These are phyloP conservation scores for Myxozyma neotropica DNA, from an alignment of 805 yeast species.

Conservation along the genomic window DNA sequence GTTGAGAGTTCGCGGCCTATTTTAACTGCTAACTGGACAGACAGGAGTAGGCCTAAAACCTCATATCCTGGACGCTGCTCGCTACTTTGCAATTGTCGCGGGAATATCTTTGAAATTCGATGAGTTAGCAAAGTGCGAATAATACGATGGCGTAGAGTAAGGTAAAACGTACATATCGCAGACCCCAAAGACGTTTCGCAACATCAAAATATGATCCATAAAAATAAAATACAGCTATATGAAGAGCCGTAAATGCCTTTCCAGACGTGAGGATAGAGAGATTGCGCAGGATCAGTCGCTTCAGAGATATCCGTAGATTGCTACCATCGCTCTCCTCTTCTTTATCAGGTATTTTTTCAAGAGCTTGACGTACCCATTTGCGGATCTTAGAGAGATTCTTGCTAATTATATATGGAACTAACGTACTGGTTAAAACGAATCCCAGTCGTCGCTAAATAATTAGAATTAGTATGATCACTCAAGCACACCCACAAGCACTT, in stretches of 20 bases:
- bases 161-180: conserved; percentile 60
- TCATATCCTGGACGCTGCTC: conserved; percentile 63
- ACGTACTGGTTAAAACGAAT: conserved; percentile 61
- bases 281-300: conserved; percentile 19
- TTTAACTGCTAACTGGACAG: conserved; percentile 37
- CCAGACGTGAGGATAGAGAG: conserved; percentile 25
- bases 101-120: conserved; percentile 33
- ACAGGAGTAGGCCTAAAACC: conserved; percentile 56
- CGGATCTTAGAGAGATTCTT: conserved; percentile 32
- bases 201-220: conserved; percentile 79
- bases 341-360: not conserved
- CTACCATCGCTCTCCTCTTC: not conserved
- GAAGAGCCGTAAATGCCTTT: conserved; percentile 59
- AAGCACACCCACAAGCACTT: too few relatives aligned
- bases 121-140: not conserved
- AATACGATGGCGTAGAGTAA: not conserved
- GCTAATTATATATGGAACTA: conserved; percentile 59
- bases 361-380: conserved; percentile 14
- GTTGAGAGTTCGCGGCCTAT: conserved; percentile 8
- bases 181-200: conserved; percentile 73
- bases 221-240: conserved; percentile 80
- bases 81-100: conserved; percentile 43
- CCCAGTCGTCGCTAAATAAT: conserved; percentile 50
- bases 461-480: conserved; percentile 32
- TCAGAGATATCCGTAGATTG: not conserved